A percentile compares a stretch with the other conserved stretches of the same genome.
Conservation (phyloP, 192 early-diverging fungal species). For the Borealophlyctis nickersoniae region DNA sequence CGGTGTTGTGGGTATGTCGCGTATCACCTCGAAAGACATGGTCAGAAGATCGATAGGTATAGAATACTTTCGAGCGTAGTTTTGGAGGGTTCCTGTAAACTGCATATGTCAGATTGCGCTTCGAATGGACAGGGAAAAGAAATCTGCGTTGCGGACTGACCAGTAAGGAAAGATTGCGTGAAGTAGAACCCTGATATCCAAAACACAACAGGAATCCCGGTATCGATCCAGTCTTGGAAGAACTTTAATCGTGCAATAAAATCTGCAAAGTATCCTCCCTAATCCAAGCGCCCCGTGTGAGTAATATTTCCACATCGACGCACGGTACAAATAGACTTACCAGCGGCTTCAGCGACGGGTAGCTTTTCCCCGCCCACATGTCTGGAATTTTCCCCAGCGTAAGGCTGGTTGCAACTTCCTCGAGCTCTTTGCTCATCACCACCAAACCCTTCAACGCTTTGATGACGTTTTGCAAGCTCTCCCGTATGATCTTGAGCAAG, state of each 20-base stretch:
- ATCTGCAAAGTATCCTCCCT: slow-evolving; percentile 54
- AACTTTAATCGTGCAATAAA: slow-evolving; percentile 54
- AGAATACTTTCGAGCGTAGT: slow-evolving; percentile 59
- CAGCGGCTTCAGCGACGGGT: slow-evolving; percentile 59
- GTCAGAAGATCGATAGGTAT: slow-evolving; percentile 63
- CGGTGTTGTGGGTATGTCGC: slow-evolving; percentile 26
- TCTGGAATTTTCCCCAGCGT: slow-evolving; percentile 56
- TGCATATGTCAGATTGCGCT: too few species aligned
- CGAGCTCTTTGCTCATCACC: slow-evolving; percentile 63
- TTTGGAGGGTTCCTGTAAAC: slow-evolving; percentile 53
- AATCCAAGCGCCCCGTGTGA: background rate
- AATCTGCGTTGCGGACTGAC: too few species aligned
- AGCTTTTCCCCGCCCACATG: slow-evolving; percentile 59
- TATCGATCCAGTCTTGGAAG: slow-evolving; percentile 54
- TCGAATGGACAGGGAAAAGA: too few species aligned
- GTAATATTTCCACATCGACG: background rate
- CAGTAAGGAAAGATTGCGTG: slow-evolving; percentile 62
- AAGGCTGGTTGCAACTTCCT: slow-evolving; percentile 51
- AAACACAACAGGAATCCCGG: slow-evolving; percentile 50
- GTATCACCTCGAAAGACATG: slow-evolving; percentile 51
- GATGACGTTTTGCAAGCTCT: slow-evolving; percentile 53
- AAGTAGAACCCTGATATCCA: slow-evolving; percentile 68
- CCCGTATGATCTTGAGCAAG: slow-evolving; percentile 46
- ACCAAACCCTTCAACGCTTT: slow-evolving; percentile 63
- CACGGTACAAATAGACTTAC: slow-evolving; percentile 23